Percentiles rank a stretch among this genome's conserved stretches.
These are phyloP conservation scores for Fagopyrum homotropicum DNA, from an alignment of 148 eudicot genomes.

Conservation along the genomic window DNA sequence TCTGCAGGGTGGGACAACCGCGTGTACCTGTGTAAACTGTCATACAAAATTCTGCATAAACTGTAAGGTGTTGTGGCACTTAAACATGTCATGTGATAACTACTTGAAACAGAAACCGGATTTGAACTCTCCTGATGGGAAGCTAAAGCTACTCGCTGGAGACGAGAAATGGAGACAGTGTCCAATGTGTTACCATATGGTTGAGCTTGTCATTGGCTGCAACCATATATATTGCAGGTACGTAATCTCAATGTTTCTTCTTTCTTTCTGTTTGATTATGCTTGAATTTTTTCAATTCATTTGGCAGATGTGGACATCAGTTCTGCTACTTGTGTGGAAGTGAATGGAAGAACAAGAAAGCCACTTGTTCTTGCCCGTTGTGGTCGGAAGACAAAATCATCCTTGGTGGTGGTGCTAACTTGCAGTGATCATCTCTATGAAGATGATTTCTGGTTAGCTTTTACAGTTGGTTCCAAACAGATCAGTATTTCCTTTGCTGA, in stretches of 20 bases:
- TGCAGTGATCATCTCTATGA: neutral
- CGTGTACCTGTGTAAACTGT: neutral
- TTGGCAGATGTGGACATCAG: conserved; percentile 1
- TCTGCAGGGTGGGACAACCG: neutral
- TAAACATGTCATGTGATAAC: neutral
- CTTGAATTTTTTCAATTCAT: too few species aligned
- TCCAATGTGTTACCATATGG: conserved; percentile 10
- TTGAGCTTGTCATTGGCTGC: neutral
- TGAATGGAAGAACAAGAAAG: neutral
- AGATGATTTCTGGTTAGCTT: too few species aligned
- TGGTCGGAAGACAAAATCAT: conserved; percentile 1
- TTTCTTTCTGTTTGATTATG: neutral
- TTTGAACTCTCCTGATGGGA: neutral
- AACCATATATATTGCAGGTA: conserved; percentile 8
- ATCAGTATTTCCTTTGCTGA: too few species aligned
- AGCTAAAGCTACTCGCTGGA: neutral
- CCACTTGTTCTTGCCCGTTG: conserved; percentile 3
- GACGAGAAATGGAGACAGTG: neutral
- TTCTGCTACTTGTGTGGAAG: conserved; percentile 8
- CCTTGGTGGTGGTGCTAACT: neutral
- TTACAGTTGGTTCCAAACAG: too few species aligned
- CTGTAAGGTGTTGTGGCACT: conserved; percentile 8
- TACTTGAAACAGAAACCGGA: neutral
- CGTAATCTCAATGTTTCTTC: neutral
- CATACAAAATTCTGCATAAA: neutral